Base-by-base conservation (phyloP, 257 asterid species). In the Paulownia fortunei region DNA sequence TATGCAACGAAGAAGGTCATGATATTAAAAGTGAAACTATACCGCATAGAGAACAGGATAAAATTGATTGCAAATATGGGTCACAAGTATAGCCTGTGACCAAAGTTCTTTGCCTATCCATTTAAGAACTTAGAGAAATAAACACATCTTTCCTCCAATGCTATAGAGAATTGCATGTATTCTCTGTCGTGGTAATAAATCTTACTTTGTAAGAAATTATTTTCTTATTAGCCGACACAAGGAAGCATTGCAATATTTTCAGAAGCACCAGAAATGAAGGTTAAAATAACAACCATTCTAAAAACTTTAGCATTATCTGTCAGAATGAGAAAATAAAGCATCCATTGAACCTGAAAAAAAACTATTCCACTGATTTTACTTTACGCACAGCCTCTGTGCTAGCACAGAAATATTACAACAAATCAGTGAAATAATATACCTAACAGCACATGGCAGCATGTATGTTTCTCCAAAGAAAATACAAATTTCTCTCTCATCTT, bases 311-410 rank as follows among this genome's bases (percentile, higher is more conserved):
- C 24, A 74, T 18, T 54, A 62, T 59, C 72, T 16, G 21, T 23
- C 69, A 63, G 68, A 47, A 73, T 18, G 52, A 47, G 62, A 78
- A 15, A 58, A 46, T 68, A 19, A 52, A 41, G 47, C 23, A 19
- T 18, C 37, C 72, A 26, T 10, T 24, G 41, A 21, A 69, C 10
- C n/a, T 68, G 39, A 67, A 18, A 36, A 47, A 32, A 75, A 36
- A 30, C 44, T 36, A 65, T 54, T 26, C 51, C 8, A 49, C 6
- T 27, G 18, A 62, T 27, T 26, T 66, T n/a, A n/a, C n/a, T 66
- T 54, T 8, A 12, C 51, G 63, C 59, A 26, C 7, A 46, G 11
- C 15, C 21, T 64, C 58, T 12, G 18, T 26, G 54, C 62, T 13
- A 74, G 56, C 41, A 60, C 3, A 59, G 8, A 44, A 34, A 64